Base-by-base conservation (phyloP, 2,329 filamentous ascomycete species). In the Penicillium sp. region DNA sequence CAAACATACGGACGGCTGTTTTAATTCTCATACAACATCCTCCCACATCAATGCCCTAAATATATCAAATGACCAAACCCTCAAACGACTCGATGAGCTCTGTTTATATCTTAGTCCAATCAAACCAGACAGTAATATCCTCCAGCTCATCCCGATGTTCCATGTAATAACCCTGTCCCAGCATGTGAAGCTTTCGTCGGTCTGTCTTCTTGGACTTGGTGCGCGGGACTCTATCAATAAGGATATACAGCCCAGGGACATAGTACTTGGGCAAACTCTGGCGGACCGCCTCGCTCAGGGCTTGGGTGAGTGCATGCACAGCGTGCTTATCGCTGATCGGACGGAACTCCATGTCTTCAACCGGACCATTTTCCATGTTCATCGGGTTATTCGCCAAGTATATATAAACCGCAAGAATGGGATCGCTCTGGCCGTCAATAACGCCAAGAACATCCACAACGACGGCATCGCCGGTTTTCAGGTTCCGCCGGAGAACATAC, bases 171-270 rank as follows among this genome's bases (percentile, higher is more conserved):
- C 48, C 50, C 36, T 65, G 63, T 1, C 51, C 64, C 17, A 62
- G 33, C 36, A 58, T 41, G 22, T 63, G 63, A 8, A 67, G 45
- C 35, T 60, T 62, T 1, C 62, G 50, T 2, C 65, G 63, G 57
- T 67, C 65, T 1, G 57, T 61, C 57, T 67, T 67, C 17, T 65
- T 67, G 1, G 63, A 66, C 31, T 57, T 63, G 7, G 65, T 67
- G 10, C 61, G 58, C 9, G 65, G 65, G 2, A 67, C 47, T 10
- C 56, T 47, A 33, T 62, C 59, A 7, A 65, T 47, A 4, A 62
- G 58, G 1, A 66, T 19, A 40, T 65, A 66, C 25, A 66, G n/a
- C 11, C 53, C 52, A 5, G 65, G 65, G 3, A 60, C 38, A 40
- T 62, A 63, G 45, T 67, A 60, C 10, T 22, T 40, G 0, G 65